A percentile compares a stretch with the other conserved stretches of the same genome.
phyloP scores from a whole-genome alignment of 2,329 filamentous ascomycete species.

The Elsinoe batatas region DNA sequence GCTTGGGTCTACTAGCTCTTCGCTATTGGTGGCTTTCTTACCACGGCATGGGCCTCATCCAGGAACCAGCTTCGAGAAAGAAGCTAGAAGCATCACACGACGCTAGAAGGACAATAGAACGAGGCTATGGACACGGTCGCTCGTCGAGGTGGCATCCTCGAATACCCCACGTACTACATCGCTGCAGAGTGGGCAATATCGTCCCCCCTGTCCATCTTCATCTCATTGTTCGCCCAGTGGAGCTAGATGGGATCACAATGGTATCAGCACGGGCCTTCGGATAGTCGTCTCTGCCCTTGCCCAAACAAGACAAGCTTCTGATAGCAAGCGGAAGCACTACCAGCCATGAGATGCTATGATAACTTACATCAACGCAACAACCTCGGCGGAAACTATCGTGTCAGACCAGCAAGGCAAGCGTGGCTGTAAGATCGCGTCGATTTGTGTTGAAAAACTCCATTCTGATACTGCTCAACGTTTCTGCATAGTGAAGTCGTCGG shows the following conservation, averaged over 20 bases:
- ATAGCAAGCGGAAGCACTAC: neutral
- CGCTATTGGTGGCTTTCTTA: neutral
- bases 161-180: neutral
- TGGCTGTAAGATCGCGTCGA: neutral
- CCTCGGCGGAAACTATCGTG: neutral
- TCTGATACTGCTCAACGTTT: neutral
- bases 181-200: neutral
- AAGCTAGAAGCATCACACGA: neutral
- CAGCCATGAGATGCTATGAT: neutral
- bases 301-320: neutral
- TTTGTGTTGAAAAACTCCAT: neutral
- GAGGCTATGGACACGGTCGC: neutral
- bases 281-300: neutral
- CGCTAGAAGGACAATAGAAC: slow-evolving; percentile 1
- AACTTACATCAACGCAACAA: neutral
- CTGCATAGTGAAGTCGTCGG: neutral
- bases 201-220: neutral
- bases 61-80: neutral
- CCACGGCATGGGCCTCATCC: neutral
- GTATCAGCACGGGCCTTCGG: neutral
- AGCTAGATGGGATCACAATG: neutral
- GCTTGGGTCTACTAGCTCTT: neutral
- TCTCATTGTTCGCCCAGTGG: neutral
- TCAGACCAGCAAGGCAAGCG: neutral
- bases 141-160: neutral